phyloP scores from a whole-genome alignment of 2,329 filamentous ascomycete genomes.

The Coccinonectria pachysandricola region DNA sequence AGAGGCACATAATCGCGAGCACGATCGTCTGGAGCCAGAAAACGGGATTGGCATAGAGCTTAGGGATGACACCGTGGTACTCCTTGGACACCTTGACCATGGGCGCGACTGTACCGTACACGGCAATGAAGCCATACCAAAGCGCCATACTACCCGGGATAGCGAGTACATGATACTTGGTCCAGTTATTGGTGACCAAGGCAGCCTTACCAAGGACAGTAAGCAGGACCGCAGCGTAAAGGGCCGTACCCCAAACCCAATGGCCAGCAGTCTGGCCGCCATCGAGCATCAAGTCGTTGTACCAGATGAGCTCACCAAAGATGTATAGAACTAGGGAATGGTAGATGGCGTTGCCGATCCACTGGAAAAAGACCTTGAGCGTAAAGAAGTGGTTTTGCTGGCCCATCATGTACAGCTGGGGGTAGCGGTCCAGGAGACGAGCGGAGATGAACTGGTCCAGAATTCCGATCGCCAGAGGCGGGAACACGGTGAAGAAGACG shows the following conservation, averaged over 20 bases:
- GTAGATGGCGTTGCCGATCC: slow-evolving; percentile 91
- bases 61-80: slow-evolving; percentile 73
- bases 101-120: slow-evolving; percentile 79
- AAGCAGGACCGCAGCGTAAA: slow-evolving; percentile 87
- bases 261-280: slow-evolving; percentile 81
- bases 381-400: slow-evolving; percentile 92
- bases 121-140: slow-evolving; percentile 83
- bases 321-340: slow-evolving; percentile 92
- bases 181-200: slow-evolving; percentile 95
- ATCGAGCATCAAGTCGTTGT: slow-evolving; percentile 63
- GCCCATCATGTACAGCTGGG: slow-evolving; percentile 86
- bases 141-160: slow-evolving; percentile 89
- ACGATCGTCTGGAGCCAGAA: slow-evolving; percentile 89
- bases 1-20: slow-evolving; percentile 69
- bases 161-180: slow-evolving; percentile 91
- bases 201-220: slow-evolving; percentile 93
- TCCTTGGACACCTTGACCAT: slow-evolving; percentile 72
- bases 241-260: slow-evolving; percentile 95
- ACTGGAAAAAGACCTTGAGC: slow-evolving; percentile 82
- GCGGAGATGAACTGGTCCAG: slow-evolving; percentile 97
- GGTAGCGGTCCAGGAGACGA: slow-evolving; percentile 84
- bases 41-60: slow-evolving; percentile 67
- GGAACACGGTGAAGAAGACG: slow-evolving; percentile 91
- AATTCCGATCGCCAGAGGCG: slow-evolving; percentile 88
- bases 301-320: slow-evolving; percentile 70